Percentiles rank a stretch among this genome's conserved stretches.
phyloP scores from a whole-genome alignment of 2,329 filamentous ascomycete species.

The Plectosphaerella cucumerina region DNA sequence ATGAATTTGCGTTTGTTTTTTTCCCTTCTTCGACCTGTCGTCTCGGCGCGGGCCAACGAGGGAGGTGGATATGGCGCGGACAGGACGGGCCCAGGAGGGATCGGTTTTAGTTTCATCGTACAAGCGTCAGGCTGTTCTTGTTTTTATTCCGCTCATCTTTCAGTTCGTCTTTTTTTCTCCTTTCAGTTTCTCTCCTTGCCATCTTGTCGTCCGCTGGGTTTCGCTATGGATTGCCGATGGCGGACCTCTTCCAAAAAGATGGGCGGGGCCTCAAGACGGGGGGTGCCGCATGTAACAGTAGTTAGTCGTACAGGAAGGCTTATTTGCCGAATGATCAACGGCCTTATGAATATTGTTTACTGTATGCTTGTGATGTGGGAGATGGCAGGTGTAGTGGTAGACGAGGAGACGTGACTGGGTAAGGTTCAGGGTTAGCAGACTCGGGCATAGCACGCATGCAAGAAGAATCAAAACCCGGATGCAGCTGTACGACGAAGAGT shows the following conservation, averaged over 20 bases:
- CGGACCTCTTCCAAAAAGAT: not conserved
- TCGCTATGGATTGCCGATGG: not conserved
- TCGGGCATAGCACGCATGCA: too few species aligned
- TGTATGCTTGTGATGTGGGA: not conserved
- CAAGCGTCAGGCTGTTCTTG: constrained; percentile 4
- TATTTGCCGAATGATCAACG: constrained; percentile 6
- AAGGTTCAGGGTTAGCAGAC: too few species aligned
- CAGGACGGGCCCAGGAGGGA: not conserved
- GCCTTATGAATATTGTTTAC: not conserved
- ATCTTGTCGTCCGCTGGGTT: not conserved
- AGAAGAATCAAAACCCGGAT: too few species aligned
- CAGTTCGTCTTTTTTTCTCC: constrained; percentile 1
- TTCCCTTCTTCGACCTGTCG: constrained; percentile 7
- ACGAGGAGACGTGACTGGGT: too few species aligned
- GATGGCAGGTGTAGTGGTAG: too few species aligned
- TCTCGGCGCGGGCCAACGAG: not conserved
- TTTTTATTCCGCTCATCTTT: constrained; percentile 1
- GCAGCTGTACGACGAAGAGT: too few species aligned
- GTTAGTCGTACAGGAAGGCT: too few species aligned
- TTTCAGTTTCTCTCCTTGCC: constrained; percentile 3
- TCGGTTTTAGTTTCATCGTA: too few species aligned
- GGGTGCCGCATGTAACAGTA: not conserved
- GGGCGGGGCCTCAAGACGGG: too few species aligned
- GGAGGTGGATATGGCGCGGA: not conserved
- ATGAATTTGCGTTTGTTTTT: not conserved